A percentile compares a stretch with the other conserved stretches of the same genome.
phyloP scores from a whole-genome alignment of 2,329 filamentous ascomycete genomes.

The Ophiostoma pallidulum region DNA sequence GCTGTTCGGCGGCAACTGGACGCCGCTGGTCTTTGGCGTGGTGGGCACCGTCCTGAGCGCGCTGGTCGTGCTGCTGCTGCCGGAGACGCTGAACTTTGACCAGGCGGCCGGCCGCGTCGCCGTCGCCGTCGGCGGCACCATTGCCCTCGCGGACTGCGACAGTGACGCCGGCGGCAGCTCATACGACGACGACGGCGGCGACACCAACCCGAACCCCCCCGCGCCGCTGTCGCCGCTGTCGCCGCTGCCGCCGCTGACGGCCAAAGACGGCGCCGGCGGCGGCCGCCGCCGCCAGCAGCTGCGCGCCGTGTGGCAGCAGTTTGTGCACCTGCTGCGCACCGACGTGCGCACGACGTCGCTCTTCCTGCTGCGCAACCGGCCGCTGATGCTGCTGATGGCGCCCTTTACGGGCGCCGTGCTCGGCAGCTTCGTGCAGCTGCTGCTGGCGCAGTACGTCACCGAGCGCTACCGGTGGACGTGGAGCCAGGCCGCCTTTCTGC shows the following conservation, averaged over 20 bases:
- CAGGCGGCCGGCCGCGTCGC: background rate
- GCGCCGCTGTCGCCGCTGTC: too few relatives aligned
- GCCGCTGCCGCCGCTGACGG: background rate
- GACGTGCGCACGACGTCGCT: conserved; percentile 25
- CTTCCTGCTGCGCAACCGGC: conserved; percentile 32
- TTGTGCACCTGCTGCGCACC: conserved; percentile 1
- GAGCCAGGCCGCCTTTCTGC: conserved; percentile 33
- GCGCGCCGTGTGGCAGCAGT: background rate
- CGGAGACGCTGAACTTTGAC: conserved; percentile 33
- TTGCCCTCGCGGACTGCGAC: background rate
- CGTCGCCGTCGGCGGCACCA: too few relatives aligned
- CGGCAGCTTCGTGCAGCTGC: conserved; percentile 26
- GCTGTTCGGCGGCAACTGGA: conserved; percentile 28
- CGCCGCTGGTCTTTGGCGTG: conserved; percentile 29
- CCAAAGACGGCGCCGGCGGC: too few relatives aligned
- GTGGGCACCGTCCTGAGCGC: conserved; percentile 23
- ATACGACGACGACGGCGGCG: background rate
- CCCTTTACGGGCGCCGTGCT: conserved; percentile 26
- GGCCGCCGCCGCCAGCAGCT: too few relatives aligned
- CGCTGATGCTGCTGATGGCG: conserved; percentile 29
- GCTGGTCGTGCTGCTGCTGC: conserved; percentile 26
- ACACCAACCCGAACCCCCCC: background rate
- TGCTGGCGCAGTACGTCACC: conserved; percentile 44
- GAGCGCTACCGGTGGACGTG: conserved; percentile 41
- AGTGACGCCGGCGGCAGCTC: conserved; percentile 17